Conservation (phyloP, 1,284 basidiomycete genomes). For the Ganoderma lucidum region DNA sequence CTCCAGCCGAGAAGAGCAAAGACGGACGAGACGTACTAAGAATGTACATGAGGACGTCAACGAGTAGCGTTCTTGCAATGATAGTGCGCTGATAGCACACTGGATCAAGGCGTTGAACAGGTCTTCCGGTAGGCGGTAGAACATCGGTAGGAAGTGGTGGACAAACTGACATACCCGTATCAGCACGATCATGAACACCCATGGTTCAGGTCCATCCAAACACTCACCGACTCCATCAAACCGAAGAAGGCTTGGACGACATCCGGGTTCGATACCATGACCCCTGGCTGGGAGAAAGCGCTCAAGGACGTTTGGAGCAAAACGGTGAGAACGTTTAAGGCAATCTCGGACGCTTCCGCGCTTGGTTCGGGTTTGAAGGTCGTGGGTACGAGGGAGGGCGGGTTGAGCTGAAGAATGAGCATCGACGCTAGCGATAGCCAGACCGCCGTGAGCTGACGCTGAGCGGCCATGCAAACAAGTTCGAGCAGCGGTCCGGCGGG, state of each 20-base stretch:
- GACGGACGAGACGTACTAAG: constrained; percentile 60
- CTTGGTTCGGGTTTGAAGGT: constrained; percentile 51
- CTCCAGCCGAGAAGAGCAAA: not conserved
- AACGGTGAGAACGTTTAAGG: constrained; percentile 62
- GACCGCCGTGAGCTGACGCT: constrained; percentile 77
- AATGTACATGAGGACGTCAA: constrained; percentile 85
- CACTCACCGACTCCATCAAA: constrained; percentile 75
- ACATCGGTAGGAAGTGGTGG: constrained; percentile 74
- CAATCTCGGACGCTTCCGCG: constrained; percentile 52
- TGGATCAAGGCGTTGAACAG: constrained; percentile 77
- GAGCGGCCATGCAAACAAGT: constrained; percentile 79
- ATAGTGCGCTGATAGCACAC: constrained; percentile 74
- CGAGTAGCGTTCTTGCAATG: constrained; percentile 88
- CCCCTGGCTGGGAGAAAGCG: constrained; percentile 62
- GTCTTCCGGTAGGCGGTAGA: constrained; percentile 74
- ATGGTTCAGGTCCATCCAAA: constrained; percentile 7
- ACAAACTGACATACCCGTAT: constrained; percentile 57
- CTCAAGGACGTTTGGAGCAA: constrained; percentile 69
- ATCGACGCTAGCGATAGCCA: constrained; percentile 87
- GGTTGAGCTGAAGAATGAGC: constrained; percentile 81
- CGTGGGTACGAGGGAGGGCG: constrained; percentile 61
- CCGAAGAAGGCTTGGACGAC: constrained; percentile 89
- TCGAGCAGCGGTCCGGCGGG: constrained; percentile 81
- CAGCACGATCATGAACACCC: not conserved
- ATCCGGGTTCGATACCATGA: constrained; percentile 87